phyloP scores from a whole-genome alignment of 257 asterid genomes.

The Nicotiana attenuata region DNA sequence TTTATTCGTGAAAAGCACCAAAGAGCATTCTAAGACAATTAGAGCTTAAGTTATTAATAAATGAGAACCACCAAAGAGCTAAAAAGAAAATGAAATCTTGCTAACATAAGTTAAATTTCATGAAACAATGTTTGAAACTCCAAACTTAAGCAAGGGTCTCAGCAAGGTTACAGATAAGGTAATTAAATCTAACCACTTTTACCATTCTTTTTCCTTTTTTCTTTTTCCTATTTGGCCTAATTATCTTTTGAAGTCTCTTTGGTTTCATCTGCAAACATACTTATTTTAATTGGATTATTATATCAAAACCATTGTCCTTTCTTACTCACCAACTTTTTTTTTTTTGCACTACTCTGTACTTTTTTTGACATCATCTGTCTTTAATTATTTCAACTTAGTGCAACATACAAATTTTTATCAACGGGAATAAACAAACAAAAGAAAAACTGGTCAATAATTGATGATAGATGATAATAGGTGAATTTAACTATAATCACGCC shows the following conservation, averaged over 20 bases:
- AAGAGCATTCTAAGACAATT: neutral
- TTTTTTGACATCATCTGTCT: neutral
- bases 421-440: neutral
- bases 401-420: too few species aligned
- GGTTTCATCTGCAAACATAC: neutral
- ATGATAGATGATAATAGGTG: too few species aligned
- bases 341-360: too few species aligned
- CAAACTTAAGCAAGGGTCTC: neutral
- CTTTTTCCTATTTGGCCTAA: neutral
- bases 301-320: neutral
- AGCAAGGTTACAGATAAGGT: neutral
- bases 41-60: neutral
- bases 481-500: too few species aligned
- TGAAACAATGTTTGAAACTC: neutral
- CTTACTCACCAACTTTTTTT: neutral
- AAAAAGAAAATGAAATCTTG: neutral
- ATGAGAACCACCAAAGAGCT: neutral
- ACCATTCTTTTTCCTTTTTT: neutral
- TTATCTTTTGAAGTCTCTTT: neutral
- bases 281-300: neutral
- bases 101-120: neutral
- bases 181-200: neutral
- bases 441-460: too few species aligned
- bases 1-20: too few species aligned
- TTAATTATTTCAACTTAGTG: neutral